Evolutionary conservation across 495 filamentous ascomycete genomes (phyloP).

Genomic region (Aspergillus affinis): DNA sequence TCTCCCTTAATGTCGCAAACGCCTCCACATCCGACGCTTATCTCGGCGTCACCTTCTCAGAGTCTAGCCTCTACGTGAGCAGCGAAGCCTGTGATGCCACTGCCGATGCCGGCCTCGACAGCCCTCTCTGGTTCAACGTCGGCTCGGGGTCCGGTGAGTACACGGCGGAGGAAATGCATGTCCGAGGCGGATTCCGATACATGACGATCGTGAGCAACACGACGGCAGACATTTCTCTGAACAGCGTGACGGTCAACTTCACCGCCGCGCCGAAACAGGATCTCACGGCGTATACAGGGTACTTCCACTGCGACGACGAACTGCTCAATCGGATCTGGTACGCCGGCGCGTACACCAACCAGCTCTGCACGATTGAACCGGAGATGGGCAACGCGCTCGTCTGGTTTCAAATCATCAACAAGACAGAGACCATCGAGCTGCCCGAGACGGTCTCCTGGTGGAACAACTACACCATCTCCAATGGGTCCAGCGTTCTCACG

Average conservation of each 20-base stretch:
- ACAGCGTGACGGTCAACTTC: conserved; percentile 21
- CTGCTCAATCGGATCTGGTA: conserved; percentile 62
- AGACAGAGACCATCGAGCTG: conserved; percentile 17
- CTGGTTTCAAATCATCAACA: conserved; percentile 28
- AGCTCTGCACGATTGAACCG: conserved; percentile 56
- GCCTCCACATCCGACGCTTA: conserved; percentile 30
- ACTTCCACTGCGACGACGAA: conserved; percentile 57
- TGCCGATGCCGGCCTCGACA: conserved; percentile 38
- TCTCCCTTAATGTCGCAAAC: conserved; percentile 32
- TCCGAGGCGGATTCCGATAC: conserved; percentile 45
- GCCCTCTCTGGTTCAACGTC: conserved; percentile 38
- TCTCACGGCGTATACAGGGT: conserved; percentile 54
- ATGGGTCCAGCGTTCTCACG: conserved; percentile 48
- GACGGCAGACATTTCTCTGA: conserved; percentile 19
- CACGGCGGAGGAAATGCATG: conserved; percentile 32
- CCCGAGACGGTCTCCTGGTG: conserved; percentile 30
- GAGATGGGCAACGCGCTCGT: conserved; percentile 47
- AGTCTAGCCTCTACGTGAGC: conserved; percentile 43
- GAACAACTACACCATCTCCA: conserved; percentile 38
- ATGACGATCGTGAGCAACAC: conserved; percentile 35
- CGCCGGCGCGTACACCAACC: conserved; percentile 61
- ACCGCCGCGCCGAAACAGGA: conserved; percentile 49
- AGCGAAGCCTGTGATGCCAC: conserved; percentile 42
- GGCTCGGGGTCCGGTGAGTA: conserved; percentile 28
- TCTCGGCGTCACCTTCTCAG: conserved; percentile 45